Percentiles rank a stretch among this genome's conserved stretches.
Conservation (phyloP, 75 land plant species). For the Sequoiadendron giganteum region DNA sequence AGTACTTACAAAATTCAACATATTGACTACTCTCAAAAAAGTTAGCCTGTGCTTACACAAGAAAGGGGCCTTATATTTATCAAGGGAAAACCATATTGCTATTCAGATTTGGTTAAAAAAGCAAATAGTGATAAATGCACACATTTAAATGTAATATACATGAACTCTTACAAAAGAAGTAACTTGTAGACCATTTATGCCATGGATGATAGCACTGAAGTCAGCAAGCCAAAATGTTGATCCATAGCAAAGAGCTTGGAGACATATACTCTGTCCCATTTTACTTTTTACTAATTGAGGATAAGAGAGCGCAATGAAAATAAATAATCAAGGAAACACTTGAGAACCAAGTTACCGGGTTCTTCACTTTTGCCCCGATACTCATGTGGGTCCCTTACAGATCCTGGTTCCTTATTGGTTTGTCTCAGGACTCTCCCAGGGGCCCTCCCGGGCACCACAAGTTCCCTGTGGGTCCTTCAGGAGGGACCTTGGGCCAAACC, state of each 20-base stretch:
- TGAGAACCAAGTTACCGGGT: too few species aligned
- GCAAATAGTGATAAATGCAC: neutral
- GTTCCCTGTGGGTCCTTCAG: too few species aligned
- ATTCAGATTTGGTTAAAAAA: neutral
- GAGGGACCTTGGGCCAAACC: too few species aligned
- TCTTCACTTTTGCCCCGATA: too few species aligned
- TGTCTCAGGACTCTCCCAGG: too few species aligned
- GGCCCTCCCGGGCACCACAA: too few species aligned
- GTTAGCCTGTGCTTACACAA: neutral
- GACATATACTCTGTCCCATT: neutral
- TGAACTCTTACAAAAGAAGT: neutral
- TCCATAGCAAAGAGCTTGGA: neutral
- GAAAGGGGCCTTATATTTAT: conserved; percentile 1
- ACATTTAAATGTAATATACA: neutral
- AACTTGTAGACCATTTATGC: neutral
- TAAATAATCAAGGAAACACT: neutral
- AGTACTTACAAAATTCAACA: neutral
- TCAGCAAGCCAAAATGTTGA: neutral
- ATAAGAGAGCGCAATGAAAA: neutral
- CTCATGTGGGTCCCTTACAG: too few species aligned
- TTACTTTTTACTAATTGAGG: neutral
- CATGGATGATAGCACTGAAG: neutral
- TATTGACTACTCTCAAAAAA: neutral
- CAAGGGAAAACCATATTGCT: neutral
- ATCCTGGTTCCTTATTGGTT: too few species aligned